Conservation (phyloP, 2,329 filamentous ascomycete species). For the Colletotrichum eremochloae region DNA sequence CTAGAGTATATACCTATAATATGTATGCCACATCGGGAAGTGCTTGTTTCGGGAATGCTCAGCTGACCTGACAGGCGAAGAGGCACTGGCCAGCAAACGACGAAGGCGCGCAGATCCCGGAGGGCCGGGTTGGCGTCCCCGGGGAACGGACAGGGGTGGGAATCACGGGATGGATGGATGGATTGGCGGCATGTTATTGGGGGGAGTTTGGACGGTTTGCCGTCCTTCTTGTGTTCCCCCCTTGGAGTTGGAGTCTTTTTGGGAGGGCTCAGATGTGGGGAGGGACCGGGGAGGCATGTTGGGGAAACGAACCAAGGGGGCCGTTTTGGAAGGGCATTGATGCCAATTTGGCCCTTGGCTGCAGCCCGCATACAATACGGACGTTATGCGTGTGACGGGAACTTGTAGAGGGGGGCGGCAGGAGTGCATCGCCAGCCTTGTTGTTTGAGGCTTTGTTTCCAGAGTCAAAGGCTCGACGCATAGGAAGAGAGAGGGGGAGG, state of each 20-base stretch:
- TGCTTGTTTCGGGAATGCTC: conserved; percentile 29
- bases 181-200: neutral
- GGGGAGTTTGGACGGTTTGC: neutral
- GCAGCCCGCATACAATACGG: conserved; percentile 11
- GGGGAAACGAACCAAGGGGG: neutral
- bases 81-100: neutral
- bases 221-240: neutral
- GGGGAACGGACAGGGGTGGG: neutral
- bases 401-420: neutral
- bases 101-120: neutral
- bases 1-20: too few relatives aligned
- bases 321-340: neutral
- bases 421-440: neutral
- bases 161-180: neutral
- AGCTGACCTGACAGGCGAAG: conserved; percentile 18
- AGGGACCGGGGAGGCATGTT: neutral
- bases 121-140: neutral
- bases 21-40: neutral
- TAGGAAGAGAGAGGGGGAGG: neutral
- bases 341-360: conserved; percentile 9
- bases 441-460: neutral
- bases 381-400: conserved; percentile 18
- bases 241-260: neutral
- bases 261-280: neutral
- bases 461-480: neutral